Evolutionary conservation across 495 filamentous ascomycete genomes (phyloP), one percentile per base, ranked within the genome.

Genomic region (Trichocladium uniseriatum): DNA sequence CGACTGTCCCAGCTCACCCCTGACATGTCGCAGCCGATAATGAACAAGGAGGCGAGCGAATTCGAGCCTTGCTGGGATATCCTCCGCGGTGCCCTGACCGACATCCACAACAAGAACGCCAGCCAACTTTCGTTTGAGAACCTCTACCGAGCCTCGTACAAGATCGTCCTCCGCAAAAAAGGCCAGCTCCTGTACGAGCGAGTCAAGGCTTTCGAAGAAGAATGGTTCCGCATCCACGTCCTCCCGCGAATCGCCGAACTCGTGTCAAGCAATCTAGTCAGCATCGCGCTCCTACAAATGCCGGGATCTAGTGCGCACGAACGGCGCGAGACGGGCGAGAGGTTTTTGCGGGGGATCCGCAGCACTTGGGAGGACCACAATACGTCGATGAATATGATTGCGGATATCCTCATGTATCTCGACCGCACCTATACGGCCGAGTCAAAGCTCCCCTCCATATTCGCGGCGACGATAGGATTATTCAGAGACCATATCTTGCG

Each of bases 331-430:
- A 86, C 82, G 29, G 92, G 90, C 36, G 89, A 94, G 65, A 84
- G 75, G 59, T 92, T 97, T 54, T 62, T 99, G 54, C 77, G 75
- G 35, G 84, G 78, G 1, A 59, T 97, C 15, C 86, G 84, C 60
- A 69, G 74, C 35, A 79, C 81, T 4, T 99, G 88, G 86, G 80
- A 87, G 52, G 84, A 92, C 46, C 91, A 99, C 60, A 87, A 87
- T 59, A 72, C 86, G 14, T 87, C 84, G 46, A 95, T 96, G 90
- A 87, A 87, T 54, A 97, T 99, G 94, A 82, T 87, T 37, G 92
- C 91, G 10, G 94, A 99, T 62, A 87, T 99, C 28, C 67, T 97
- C 31, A 96, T 99, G 90, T 99, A 99, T 56, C 90, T 99, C 78
- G 92, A 99, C 53, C 86, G 91, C 21, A 79, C 87, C 13, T 84